Evolutionary conservation across 306 rosid genomes (phyloP), one percentile per base, ranked within the genome.

Genomic region (Senna tora): DNA sequence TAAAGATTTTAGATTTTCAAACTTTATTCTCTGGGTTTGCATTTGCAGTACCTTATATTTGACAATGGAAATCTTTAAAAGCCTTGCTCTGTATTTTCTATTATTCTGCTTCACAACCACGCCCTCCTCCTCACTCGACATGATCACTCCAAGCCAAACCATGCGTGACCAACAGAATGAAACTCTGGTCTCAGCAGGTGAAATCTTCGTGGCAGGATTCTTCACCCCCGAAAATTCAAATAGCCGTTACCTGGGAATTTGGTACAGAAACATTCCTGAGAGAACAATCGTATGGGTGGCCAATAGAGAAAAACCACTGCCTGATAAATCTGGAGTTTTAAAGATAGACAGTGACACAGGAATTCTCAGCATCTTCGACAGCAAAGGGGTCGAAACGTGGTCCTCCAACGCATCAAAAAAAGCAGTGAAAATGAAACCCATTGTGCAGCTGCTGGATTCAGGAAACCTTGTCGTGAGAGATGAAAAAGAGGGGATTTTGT

Each of bases 391-490:
- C 6, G 32, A 12, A 34, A 15, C 15, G 11, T 69, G 74, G 74
- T 53, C 17, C 5, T 78, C 74, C 0, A 54, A 32, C 41, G 59
- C 28, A 5, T 75, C 72, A 17, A 54, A 19, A 41, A 22, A 10
- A 34, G 42, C 72, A 42, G 36, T n/a, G 21, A 74, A 79, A 42
- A 28, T n/a, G 21, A 74, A 79, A 0, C 83, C 75, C 6, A 5
- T 59, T 56, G 71, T 55, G 15, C 78, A 76, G 39, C 75, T 80
- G 0, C 42, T 80, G 15, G 75, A 80, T n/a, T 14, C 77, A 3
- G 81, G 84, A 71, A 80, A 80, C 21, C 57, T 80, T 33, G 75
- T 80, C 3, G 36, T 75, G 75, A 80, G 38, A 30, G 67, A 78
- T 11, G 55, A 54, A 4, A 64, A 34, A 7, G 59, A 60, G 3